These are phyloP conservation scores for Sporormia fimetaria DNA, from an alignment of 495 filamentous ascomycete genomes.

Conservation along the genomic window DNA sequence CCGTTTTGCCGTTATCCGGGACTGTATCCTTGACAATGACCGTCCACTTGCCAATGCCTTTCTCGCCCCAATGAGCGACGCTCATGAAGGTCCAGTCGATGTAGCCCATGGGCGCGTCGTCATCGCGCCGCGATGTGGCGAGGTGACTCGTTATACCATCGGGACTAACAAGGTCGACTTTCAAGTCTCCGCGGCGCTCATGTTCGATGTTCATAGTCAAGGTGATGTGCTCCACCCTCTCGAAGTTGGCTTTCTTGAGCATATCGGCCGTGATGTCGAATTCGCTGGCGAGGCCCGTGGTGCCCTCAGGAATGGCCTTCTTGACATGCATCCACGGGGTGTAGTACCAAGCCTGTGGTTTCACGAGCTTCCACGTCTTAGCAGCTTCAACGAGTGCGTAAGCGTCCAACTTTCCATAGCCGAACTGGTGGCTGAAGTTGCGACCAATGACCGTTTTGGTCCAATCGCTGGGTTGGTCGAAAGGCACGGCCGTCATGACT, in stretches of 20 bases:
- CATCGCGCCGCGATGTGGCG: conserved; percentile 55
- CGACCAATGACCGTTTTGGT: conserved; percentile 66
- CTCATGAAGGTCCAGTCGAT: conserved; percentile 98
- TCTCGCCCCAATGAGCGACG: conserved; percentile 93
- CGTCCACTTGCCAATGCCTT: conserved; percentile 77
- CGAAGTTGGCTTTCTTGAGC: conserved; percentile 71
- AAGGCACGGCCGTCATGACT: conserved; percentile 69
- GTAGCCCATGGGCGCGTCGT: conserved; percentile 60
- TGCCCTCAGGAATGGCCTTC: conserved; percentile 75
- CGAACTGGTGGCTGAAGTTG: conserved; percentile 86
- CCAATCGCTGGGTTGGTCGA: conserved; percentile 69
- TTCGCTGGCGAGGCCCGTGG: conserved; percentile 61
- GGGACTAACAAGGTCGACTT: conserved; percentile 83
- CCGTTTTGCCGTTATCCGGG: conserved; percentile 58
- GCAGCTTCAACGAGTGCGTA: conserved; percentile 78
- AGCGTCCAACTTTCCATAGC: conserved; percentile 87
- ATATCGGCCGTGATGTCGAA: conserved; percentile 69
- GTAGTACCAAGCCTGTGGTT: conserved; percentile 93
- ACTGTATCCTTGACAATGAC: conserved; percentile 82
- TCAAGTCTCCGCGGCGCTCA: conserved; percentile 75
- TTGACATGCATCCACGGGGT: conserved; percentile 89
- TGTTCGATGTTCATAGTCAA: conserved; percentile 95
- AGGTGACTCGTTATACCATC: conserved; percentile 73
- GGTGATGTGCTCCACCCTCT: conserved; percentile 82
- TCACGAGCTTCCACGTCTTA: conserved; percentile 74